Base-by-base conservation (phyloP, 108 stramenopile species). In the Cafeteria roenbergensis region DNA sequence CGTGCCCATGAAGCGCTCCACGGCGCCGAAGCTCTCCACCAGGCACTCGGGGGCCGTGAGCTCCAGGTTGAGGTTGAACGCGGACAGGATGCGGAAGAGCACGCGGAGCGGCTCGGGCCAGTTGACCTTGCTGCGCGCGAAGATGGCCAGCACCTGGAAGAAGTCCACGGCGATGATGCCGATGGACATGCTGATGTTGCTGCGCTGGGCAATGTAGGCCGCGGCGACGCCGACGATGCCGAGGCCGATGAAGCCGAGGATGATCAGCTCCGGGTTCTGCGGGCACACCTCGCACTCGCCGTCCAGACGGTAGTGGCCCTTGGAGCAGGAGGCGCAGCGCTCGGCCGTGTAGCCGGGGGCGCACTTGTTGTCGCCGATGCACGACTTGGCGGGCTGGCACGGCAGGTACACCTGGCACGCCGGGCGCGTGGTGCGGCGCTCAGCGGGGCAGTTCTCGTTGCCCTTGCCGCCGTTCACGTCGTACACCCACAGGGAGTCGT, bases 61-160 rank as follows among this genome's bases (percentile, higher is more conserved):
- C 36, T 75, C 75, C 14, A 75, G 35, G 42, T 75, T 75, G 34
- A 75, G 32, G 35, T 75, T 75, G 48, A 75, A 75, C 14, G 65
- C 64, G 0, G 64, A 66, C 35, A 73, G 55, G n/a, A 57, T 34
- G 31, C 33, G 27, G 53, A 67, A 75, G 25, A 67, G 17, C 24
- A 28, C 31, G 27, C 21, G 12, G 36, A 75, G 29, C 32, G 34
- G 42, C 30, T 17, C 24, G 22, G 75, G 75, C 75, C 75, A 75
- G 26, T 54, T 57, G 34, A 75, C 57, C 53, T 68, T 52, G 21
- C 53, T 31, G 12, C 32, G 24, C 12, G 61, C 24, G 57, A 75
- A 75, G 27, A 75, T 21, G 38, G 69, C 66, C 60, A 75, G 21
- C 38, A 75, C 75, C 57, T 75, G 75, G 31, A 66, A 66, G 60